Conservation (phyloP, 345 rosid species). For the Atalantia buxifolia region DNA sequence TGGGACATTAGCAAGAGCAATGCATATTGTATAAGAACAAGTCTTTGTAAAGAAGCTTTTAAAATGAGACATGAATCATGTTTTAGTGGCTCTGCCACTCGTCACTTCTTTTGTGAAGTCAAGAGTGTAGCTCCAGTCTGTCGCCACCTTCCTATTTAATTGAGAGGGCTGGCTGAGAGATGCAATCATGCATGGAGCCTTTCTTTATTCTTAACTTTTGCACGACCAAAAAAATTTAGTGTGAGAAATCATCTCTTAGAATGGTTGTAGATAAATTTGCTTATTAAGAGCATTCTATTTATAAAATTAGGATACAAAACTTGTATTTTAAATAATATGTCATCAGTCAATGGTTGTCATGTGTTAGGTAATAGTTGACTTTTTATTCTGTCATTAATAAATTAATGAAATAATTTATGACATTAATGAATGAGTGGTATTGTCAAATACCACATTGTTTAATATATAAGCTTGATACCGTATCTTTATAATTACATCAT, state of each 20-base stretch:
- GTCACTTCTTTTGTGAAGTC: background rate
- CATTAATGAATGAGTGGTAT: accelerated
- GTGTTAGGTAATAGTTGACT: no score
- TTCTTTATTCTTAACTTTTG: background rate
- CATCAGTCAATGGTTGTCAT: no score
- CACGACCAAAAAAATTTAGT: background rate
- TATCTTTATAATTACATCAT: no score
- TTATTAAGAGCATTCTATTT: no score
- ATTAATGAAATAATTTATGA: no score
- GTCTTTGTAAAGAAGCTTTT: background rate
- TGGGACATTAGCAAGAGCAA: constrained; percentile 19
- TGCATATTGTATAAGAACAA: background rate
- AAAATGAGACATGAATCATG: constrained; percentile 13
- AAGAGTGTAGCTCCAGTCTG: background rate
- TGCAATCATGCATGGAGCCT: background rate
- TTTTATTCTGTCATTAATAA: no score
- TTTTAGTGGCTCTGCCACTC: background rate
- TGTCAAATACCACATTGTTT: no score
- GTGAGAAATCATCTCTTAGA: background rate
- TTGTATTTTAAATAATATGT: no score
- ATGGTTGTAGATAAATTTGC: background rate
- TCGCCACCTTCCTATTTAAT: background rate
- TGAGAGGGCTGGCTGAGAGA: background rate
- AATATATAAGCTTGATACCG: no score
- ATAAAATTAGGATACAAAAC: no score